Evolutionary conservation across 2,329 filamentous ascomycete genomes (phyloP), one percentile per base, ranked within the genome.

Genomic region (Microdochium bolleyi): DNA sequence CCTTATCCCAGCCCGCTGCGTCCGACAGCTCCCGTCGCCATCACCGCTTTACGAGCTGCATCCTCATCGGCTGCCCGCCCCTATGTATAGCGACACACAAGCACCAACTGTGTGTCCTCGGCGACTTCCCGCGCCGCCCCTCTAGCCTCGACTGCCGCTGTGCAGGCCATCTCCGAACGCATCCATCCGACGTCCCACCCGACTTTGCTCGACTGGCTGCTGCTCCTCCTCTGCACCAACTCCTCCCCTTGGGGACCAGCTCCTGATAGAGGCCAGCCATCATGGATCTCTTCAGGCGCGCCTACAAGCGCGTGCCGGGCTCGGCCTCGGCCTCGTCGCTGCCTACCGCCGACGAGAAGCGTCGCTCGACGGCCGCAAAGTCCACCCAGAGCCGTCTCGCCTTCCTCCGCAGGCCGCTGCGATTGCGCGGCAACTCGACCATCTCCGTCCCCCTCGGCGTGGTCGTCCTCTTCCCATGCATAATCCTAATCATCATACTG

Each of bases 381-480:
- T 10, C 41, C 41, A 22, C 41, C 13, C 41, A 46, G 41, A 46
- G 41, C 41, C 75, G 78, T 51, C 76, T 95, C 63, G 86, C 88
- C 56, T 95, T 96, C 70, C 89, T 97, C 69, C 80, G 85, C 61
- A 83, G 89, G 65, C 89, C 92, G 51, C 82, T 99, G 76, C 85
- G 92, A 61, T 75, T 99, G 74, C 88, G 85, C 72, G 89, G 90
- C 63, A 96, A 95, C 71, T 96, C 92, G 52, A 88, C 87, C 64
- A 84, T 96, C 69, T 96, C 92, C 51, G 86, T 97, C 67, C 94
- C 94, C 24, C 76, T 99, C 51, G 92, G 92, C 60, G 84, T 96
- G 65, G 90, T 97, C 61, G 80, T 99, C 60, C 76, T 97, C 61
- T 97, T 97, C 68, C 94, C 94, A 59, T 83, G 88, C 67, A 86